Base-by-base conservation (phyloP, 1,139 yeast genomes). In the Pichia sp. region DNA sequence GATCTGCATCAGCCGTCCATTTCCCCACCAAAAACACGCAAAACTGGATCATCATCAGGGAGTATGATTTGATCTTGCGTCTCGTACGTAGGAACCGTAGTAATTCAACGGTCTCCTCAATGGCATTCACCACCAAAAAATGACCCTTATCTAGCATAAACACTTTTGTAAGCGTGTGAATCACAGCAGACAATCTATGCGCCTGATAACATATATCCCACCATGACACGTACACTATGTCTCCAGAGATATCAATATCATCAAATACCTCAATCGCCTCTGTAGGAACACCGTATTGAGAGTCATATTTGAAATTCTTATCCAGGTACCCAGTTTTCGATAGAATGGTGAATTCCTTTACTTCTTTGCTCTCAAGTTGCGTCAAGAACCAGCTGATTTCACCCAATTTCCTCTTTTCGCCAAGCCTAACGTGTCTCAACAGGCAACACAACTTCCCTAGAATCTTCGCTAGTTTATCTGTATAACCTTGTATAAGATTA, bases 201-300 rank as follows among this genome's bases (percentile, higher is more conserved):
- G 74, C 57, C 44, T 77, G 83, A 47, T 78, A 82, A 15, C 77
- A 65, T 12, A 77, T 63, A 51, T 80, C 88, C 51, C 69, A 75
- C 86, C 86, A 79, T 25, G 82, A 74, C 34, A 68, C 67, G 31
- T 69, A 69, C 4, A 58, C 49, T 9, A 35, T 37, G 9, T 56
- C 51, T 0, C 64, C 65, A 39, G 51, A 56, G 13, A 25, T 26
- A 6, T 17, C 27, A 19, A 31, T 27, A 31, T 35, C 34, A 9
- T 37, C 38, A 22, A 37, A 34, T 20, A 19, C 22, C 18, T 37
- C 40, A 32, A 36, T 17, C n/a, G 41, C 13, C 13, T 35, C 38
- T 5, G 13, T 13, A 8, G 35, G 38, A n/a, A 37, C 12, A 16
- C 33, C 36, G 9, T 22, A 18, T 8, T 20, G 19, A 9, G 49